Conservation (phyloP, 2,329 filamentous ascomycete genomes). For the Ascochyta pisi region DNA sequence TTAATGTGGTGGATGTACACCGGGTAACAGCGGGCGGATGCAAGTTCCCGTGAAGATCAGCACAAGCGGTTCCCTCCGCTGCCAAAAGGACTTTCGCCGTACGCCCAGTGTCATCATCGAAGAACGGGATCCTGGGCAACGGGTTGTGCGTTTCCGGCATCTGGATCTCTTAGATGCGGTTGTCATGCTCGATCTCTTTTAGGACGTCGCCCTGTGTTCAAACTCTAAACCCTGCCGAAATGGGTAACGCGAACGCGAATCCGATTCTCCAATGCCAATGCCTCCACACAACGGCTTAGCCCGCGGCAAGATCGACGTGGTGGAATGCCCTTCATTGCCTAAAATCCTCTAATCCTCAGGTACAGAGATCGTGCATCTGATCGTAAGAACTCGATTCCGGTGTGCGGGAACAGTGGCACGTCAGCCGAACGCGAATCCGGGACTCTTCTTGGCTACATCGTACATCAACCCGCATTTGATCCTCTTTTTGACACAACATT, state of each 20-base stretch:
- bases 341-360: conserved; percentile 3
- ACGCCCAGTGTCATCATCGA: background rate
- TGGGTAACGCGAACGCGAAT: conserved; percentile 5
- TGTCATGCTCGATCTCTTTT: background rate
- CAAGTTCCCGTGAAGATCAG: background rate
- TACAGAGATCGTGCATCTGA: conserved; percentile 10
- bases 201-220: background rate
- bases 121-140: background rate
- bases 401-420: conserved; percentile 1
- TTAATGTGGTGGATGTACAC: conserved; percentile 5
- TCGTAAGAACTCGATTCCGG: background rate
- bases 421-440: conserved; percentile 12
- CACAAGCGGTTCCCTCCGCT: background rate
- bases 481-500: background rate
- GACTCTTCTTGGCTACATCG: background rate
- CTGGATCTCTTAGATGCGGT: background rate
- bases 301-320: conserved; percentile 5
- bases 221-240: background rate
- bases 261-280: background rate
- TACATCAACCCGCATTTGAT: background rate
- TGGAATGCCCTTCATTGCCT: conserved; percentile 1
- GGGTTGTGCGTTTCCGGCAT: background rate
- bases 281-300: conserved; percentile 6
- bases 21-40: conserved; percentile 2
- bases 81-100: background rate